Evolutionary conservation across 768 basidiomycete species (phyloP).

Genomic region (Suillus placidus): DNA sequence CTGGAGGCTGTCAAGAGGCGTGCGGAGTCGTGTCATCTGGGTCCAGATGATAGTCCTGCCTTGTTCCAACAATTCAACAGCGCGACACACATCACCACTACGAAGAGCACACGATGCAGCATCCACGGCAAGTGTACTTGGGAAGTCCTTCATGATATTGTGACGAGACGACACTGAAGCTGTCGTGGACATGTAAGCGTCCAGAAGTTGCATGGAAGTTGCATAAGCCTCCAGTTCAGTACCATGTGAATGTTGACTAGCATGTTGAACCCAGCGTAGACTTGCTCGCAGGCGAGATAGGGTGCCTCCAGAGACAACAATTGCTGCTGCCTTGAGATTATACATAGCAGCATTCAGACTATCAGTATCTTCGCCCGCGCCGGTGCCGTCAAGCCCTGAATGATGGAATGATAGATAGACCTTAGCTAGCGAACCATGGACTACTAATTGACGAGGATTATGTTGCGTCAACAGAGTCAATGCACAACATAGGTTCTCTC

Average conservation of each 20-base stretch:
- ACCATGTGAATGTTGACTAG: not conserved
- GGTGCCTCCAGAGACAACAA: not conserved
- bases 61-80: too few relatives aligned
- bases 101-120: too few relatives aligned
- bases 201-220: not conserved
- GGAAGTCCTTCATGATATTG: too few relatives aligned
- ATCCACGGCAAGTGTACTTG: too few relatives aligned
- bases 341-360: not conserved
- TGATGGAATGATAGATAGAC: not conserved
- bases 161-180: too few relatives aligned
- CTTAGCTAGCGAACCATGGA: not conserved
- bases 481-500: not conserved
- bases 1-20: too few relatives aligned
- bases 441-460: not conserved
- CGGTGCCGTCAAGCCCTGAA: not conserved
- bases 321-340: not conserved
- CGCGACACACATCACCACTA: too few relatives aligned
- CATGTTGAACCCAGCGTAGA: not conserved
- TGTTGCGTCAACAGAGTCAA: too few relatives aligned
- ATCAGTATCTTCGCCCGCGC: too few relatives aligned
- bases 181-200: not conserved
- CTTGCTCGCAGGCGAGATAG: too few relatives aligned
- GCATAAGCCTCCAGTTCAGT: not conserved
- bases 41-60: too few relatives aligned
- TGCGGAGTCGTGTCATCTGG: too few relatives aligned